Percentiles rank a stretch among this genome's conserved stretches.
Conservation (phyloP, 805 yeast species). For the Candida nitratophila region DNA sequence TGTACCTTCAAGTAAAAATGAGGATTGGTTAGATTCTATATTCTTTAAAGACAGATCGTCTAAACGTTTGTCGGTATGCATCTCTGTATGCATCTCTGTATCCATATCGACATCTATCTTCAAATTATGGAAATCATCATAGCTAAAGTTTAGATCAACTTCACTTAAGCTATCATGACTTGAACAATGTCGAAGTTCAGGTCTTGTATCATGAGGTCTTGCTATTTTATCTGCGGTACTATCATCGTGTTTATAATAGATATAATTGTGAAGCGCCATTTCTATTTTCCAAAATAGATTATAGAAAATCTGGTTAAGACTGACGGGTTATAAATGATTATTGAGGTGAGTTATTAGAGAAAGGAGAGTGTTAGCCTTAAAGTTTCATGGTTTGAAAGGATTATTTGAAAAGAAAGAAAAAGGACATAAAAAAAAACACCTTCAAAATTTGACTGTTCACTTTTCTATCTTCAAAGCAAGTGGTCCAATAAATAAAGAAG, state of each 20-base stretch:
- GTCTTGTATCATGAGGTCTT: slow-evolving; percentile 25
- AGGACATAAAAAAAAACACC: no score
- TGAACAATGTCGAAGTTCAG: slow-evolving; percentile 3
- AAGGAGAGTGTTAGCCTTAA: no score
- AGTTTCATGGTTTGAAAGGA: no score
- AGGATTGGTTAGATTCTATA: background rate
- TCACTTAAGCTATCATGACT: background rate
- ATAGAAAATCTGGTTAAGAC: no score
- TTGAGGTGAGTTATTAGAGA: no score
- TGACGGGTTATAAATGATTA: no score
- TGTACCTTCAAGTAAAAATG: background rate
- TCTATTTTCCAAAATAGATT: background rate
- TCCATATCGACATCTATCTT: background rate
- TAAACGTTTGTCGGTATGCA: background rate
- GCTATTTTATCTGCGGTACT: slow-evolving; percentile 30
- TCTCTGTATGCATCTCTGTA: no score
- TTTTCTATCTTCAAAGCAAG: no score
- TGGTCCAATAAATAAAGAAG: no score
- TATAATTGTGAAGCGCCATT: slow-evolving; percentile 40
- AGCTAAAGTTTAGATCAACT: background rate
- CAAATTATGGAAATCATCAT: background rate
- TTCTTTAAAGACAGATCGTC: background rate
- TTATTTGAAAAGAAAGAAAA: no score
- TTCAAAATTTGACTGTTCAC: no score
- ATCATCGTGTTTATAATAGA: slow-evolving; percentile 35